Evolutionary conservation across 2,329 filamentous ascomycete genomes (phyloP).

Genomic region (Diplocarpon mali): DNA sequence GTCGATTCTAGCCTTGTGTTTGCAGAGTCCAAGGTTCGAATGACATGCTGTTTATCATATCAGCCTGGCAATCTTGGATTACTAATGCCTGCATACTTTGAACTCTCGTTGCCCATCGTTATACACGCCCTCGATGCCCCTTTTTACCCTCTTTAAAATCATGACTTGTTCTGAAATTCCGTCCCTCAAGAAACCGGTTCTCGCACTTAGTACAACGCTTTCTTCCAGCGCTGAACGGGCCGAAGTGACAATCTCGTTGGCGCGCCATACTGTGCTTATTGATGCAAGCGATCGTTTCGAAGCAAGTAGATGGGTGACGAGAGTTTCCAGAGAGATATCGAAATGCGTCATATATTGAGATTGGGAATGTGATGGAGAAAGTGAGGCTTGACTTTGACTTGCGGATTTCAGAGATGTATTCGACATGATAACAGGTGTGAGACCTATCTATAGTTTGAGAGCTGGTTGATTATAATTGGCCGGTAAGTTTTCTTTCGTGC

Average conservation of each 20-base stretch:
- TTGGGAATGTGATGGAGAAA: slow-evolving; percentile 16
- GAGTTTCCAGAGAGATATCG: slow-evolving; percentile 51
- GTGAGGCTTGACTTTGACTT: slow-evolving; percentile 21
- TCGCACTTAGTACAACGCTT: slow-evolving; percentile 59
- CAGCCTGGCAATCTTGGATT: background rate
- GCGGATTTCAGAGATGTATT: slow-evolving; percentile 4
- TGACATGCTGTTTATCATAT: slow-evolving; percentile 34
- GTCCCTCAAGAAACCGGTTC: slow-evolving; percentile 54
- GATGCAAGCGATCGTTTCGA: slow-evolving; percentile 82
- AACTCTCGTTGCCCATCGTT: slow-evolving; percentile 50
- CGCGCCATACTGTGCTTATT: slow-evolving; percentile 71
- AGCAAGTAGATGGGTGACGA: slow-evolving; percentile 74
- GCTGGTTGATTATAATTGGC: background rate
- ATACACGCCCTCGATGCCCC: slow-evolving; percentile 43
- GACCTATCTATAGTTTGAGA: background rate
- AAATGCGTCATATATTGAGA: slow-evolving; percentile 14
- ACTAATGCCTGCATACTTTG: slow-evolving; percentile 23
- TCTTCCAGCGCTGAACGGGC: slow-evolving; percentile 71
- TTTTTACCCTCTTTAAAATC: slow-evolving; percentile 40
- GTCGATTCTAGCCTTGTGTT: slow-evolving; percentile 54
- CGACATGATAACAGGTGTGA: slow-evolving; percentile 3
- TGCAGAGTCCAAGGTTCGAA: slow-evolving; percentile 55
- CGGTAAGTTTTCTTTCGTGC: background rate
- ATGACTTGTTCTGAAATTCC: slow-evolving; percentile 47
- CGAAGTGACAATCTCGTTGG: slow-evolving; percentile 72